Conservation (phyloP, 2,329 filamentous ascomycete species). For the Pseudogymnoascus sp. region DNA sequence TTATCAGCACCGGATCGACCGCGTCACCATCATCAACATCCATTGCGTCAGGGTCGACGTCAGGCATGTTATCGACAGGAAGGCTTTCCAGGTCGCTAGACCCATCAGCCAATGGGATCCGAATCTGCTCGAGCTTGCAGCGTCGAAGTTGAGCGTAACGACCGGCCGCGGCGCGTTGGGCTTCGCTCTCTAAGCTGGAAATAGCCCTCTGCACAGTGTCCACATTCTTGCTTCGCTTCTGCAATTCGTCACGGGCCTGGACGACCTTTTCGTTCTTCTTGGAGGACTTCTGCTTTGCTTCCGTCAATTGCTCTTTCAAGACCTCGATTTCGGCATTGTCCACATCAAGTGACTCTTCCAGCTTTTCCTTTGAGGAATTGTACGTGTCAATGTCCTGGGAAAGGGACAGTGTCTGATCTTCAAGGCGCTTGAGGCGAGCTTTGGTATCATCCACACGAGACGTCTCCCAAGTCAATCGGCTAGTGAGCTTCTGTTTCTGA, state of each 20-base stretch:
- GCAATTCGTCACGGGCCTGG: conserved; percentile 70
- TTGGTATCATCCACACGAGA: conserved; percentile 48
- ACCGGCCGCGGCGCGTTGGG: conserved; percentile 74
- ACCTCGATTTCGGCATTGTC: conserved; percentile 70
- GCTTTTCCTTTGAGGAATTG: conserved; percentile 60
- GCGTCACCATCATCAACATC: conserved; percentile 72
- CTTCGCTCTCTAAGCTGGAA: conserved; percentile 68
- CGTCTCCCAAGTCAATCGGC: conserved; percentile 48
- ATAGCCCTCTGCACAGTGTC: conserved; percentile 69
- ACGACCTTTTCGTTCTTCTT: conserved; percentile 66
- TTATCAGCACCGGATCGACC: conserved; percentile 61
- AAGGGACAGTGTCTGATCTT: conserved; percentile 57
- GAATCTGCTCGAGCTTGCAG: conserved; percentile 89
- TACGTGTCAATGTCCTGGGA: conserved; percentile 62
- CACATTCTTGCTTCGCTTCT: conserved; percentile 76
- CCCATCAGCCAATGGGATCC: conserved; percentile 65
- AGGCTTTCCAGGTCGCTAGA: conserved; percentile 68
- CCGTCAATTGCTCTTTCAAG: conserved; percentile 61
- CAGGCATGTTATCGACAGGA: conserved; percentile 72
- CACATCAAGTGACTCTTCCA: conserved; percentile 63
- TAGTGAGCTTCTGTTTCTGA: conserved; percentile 68
- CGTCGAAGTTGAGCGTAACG: conserved; percentile 78
- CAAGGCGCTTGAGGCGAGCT: conserved; percentile 58
- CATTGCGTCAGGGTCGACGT: conserved; percentile 79
- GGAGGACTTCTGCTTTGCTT: conserved; percentile 57